Evolutionary conservation across 2,329 filamentous ascomycete species (phyloP), one percentile per base, ranked within the genome.

Genomic region (Setomelanomma holmii): DNA sequence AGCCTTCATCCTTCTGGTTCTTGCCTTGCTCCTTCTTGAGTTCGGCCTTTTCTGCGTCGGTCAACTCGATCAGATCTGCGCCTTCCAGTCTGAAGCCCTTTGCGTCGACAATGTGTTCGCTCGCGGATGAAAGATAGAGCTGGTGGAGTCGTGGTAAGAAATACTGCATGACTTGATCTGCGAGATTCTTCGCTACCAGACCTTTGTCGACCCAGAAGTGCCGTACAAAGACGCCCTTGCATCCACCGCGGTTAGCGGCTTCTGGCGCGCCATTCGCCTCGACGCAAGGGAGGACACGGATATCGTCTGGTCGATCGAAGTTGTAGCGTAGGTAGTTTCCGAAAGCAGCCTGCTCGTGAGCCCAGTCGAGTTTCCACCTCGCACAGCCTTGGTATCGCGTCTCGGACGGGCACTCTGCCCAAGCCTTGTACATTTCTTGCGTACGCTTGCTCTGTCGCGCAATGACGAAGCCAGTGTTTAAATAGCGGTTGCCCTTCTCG

Each of bases 401-500:
- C 45, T 73, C 72, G 1, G 65, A 67, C 11, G 73, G 73, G 46
- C 73, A 76, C 45, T 73, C 68, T 23, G 65, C 72, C 74, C 73
- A 76, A 3, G 69, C 66, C 45, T 69, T 67, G 63, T 72, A 71
- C 64, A 76, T 73, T 27, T 73, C 71, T 21, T 72, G 69, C 16
- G 73, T 74, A 38, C 70, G 61, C 49, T 68, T 61, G 61, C 68
- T 75, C 51, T 72, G 66, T 51, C 78, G 76, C 1, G 76, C 75
- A 48, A 79, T 74, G 48, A 80, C 66, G 52, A 79, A 79, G 5
- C 78, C 78, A 4, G 75, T 79, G 53, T 80, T 80, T 10, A 78
- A 68, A 41, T 76, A 72, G 23, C 72, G 69, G 22, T 72, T 71
- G 46, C 75, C 75, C 49, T 70, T 67, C 16, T 60, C 64, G 56